Evolutionary conservation across 148 eudicot species (phyloP).

Genomic region (Cornus suecica): DNA sequence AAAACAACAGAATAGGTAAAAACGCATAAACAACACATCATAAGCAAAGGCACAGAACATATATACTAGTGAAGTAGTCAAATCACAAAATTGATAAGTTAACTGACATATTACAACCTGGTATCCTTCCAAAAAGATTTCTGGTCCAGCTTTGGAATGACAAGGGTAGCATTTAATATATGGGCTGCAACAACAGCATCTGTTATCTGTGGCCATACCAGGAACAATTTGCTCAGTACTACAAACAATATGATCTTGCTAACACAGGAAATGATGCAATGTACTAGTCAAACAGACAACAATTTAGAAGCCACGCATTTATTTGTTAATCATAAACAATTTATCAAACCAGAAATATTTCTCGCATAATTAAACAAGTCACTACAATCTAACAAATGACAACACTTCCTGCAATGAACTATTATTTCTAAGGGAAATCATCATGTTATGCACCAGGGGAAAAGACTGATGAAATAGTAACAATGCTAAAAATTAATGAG

Average conservation of each 20-base stretch:
- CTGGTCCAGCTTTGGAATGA: conserved; percentile 77
- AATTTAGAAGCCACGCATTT: neutral
- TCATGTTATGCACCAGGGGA: neutral
- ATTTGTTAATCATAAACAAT: neutral
- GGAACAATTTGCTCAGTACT: conserved; percentile 8
- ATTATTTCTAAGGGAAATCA: neutral
- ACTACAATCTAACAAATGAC: neutral
- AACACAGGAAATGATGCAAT: neutral
- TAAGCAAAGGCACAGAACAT: neutral
- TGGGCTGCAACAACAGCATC: conserved; percentile 87
- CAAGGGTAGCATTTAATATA: conserved; percentile 76
- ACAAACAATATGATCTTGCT: neutral
- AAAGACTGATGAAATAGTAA: neutral
- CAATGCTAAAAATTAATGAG: neutral
- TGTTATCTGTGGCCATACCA: conserved; percentile 54
- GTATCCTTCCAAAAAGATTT: conserved; percentile 84
- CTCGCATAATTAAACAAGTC: neutral
- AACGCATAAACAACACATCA: conserved; percentile 2
- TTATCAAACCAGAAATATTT: no score
- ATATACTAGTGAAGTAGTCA: conserved; percentile 3
- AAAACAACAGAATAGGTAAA: conserved; percentile 5
- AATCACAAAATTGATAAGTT: conserved; percentile 1
- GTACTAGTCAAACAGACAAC: neutral
- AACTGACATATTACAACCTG: conserved; percentile 38
- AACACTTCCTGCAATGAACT: neutral